Evolutionary conservation across 345 rosid genomes (phyloP), one percentile per base, ranked within the genome.

Genomic region (Pistacia integerrima): DNA sequence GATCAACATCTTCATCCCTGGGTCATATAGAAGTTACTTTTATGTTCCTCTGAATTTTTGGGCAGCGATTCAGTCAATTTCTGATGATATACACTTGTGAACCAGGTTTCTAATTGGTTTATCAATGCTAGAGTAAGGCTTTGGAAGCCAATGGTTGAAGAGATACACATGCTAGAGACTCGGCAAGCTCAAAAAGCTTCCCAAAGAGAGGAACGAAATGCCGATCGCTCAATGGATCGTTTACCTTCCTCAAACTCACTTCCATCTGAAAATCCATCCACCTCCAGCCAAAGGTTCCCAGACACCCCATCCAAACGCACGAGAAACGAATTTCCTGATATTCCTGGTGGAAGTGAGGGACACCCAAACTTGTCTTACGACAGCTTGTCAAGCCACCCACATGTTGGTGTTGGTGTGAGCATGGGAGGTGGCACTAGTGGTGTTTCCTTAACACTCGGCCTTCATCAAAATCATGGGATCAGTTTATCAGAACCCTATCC

Each of bases 61-160:
- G 44, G 68, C 7, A 3, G 33, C 10, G 8, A 0, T 33, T 36
- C 28, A 2, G 22, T 56, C 49, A 8, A 64, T 57, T 52, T 68
- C 11, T 36, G 46, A 75, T 55, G 56, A 9, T 67, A 28, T 56
- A 1, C 14, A 5, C 33, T 61, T 58, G 57, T 46, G 54, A 38
- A 70, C 48, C 80, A 93, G 98, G 98, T 93, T 63, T 93, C 98
- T 0, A 93, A 93, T 67, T 93, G 98, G 97, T 93, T 93, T 78
- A 93, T 93, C 56, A 92, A 92, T 82, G 98, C 98, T n/a, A 80
- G 98, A 77, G 98, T 93, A 66, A 86, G 98, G 89, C 88, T 93
- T 69, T 93, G 98, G 98, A 93, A 93, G 85, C 98, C 98, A 8
- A 92, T 93, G 98, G 98, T 93, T 59, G 98, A 93, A 83, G 98